Evolutionary conservation across 2,329 filamentous ascomycete genomes (phyloP).

Genomic region (Talaromyces verruculosus): DNA sequence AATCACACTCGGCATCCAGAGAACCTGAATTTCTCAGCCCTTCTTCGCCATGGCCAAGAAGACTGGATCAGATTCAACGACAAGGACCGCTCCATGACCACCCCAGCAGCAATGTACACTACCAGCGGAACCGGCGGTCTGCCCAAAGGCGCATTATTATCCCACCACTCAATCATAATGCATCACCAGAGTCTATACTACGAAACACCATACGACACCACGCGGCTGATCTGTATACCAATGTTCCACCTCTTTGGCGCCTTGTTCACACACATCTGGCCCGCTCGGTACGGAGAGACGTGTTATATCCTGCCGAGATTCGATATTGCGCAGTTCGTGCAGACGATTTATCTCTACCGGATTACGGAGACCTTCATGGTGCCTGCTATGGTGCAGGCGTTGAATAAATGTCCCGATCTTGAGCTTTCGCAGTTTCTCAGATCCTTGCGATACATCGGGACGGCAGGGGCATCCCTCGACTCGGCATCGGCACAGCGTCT

Average conservation of each 20-base stretch:
- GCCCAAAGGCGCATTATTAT: slow-evolving; percentile 60
- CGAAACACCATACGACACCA: slow-evolving; percentile 43
- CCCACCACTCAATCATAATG: slow-evolving; percentile 59
- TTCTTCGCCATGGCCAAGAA: slow-evolving; percentile 48
- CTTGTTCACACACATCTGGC: slow-evolving; percentile 49
- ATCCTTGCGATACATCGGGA: slow-evolving; percentile 47
- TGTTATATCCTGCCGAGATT: slow-evolving; percentile 52
- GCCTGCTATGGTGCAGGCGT: slow-evolving; percentile 46
- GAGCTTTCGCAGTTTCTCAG: slow-evolving; percentile 34
- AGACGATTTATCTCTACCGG: slow-evolving; percentile 41
- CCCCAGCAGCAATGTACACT: slow-evolving; percentile 52
- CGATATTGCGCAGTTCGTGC: slow-evolving; percentile 42
- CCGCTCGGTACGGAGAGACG: slow-evolving; percentile 48
- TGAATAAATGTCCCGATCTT: slow-evolving; percentile 34
- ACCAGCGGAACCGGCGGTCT: slow-evolving; percentile 62
- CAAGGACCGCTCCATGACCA: slow-evolving; percentile 46
- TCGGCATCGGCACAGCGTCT: slow-evolving; percentile 43
- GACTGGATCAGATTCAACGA: slow-evolving; percentile 51
- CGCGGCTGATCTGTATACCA: slow-evolving; percentile 51
- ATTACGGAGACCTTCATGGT: slow-evolving; percentile 53
- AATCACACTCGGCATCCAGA: neutral
- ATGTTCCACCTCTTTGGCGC: slow-evolving; percentile 56
- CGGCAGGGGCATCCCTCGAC: slow-evolving; percentile 53
- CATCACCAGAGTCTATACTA: slow-evolving; percentile 47
- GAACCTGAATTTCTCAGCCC: slow-evolving; percentile 27